Percentiles rank a stretch among this genome's conserved stretches.
Evolutionary conservation across 306 rosid species (phyloP).

Genomic region (Dicorynia guianensis): DNA sequence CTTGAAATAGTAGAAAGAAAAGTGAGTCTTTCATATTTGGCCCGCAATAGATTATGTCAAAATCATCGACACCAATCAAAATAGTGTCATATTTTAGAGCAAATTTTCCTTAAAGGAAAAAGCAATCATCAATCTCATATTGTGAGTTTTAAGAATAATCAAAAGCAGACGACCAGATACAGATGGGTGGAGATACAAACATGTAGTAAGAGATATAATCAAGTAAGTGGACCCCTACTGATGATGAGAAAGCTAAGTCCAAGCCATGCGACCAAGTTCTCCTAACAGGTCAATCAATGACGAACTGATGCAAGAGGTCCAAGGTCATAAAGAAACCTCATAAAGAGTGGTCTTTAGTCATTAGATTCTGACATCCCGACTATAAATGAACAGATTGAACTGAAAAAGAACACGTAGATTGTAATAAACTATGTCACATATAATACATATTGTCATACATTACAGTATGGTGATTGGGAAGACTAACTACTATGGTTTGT

Average conservation of each 20-base stretch:
- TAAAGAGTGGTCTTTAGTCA: neutral
- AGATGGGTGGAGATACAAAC: slow-evolving; percentile 4
- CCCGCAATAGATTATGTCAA: slow-evolving; percentile 13
- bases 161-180: neutral
- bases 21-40: slow-evolving; percentile 7
- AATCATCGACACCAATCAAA: slow-evolving; percentile 20
- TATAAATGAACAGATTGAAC: neutral
- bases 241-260: slow-evolving; percentile 20
- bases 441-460: neutral
- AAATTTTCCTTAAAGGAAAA: slow-evolving; percentile 13
- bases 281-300: slow-evolving; percentile 10
- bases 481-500: slow-evolving; percentile 8
- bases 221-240: slow-evolving; percentile 8
- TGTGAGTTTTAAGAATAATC: neutral
- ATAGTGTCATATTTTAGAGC: neutral
- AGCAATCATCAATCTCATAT: neutral
- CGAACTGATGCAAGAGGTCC: neutral
- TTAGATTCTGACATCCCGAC: slow-evolving; percentile 5
- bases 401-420: neutral
- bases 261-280: slow-evolving; percentile 17
- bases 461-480: neutral
- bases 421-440: neutral
- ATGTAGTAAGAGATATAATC: neutral
- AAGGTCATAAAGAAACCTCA: slow-evolving; percentile 5
- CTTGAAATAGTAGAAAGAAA: neutral